phyloP scores from a whole-genome alignment of 371 early-diverging fungal species.

The Choanephora cucurbitarum region DNA sequence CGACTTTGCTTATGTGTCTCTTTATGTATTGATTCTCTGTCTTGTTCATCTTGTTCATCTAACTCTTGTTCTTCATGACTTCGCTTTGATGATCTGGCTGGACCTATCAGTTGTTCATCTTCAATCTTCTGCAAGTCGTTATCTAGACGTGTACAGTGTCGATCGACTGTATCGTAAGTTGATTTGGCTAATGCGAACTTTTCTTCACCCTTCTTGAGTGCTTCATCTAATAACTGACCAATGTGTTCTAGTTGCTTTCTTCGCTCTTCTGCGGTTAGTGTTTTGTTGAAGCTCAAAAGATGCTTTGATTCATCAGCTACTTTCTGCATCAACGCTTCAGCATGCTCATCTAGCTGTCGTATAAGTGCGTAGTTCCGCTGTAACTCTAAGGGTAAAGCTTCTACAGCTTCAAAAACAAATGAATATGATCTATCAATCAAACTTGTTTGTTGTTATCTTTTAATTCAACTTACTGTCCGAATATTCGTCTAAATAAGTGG shows the following conservation, averaged over 20 bases:
- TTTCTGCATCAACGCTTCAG: conserved; percentile 68
- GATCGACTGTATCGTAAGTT: conserved; percentile 93
- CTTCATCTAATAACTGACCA: conserved; percentile 62
- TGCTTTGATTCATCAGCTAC: conserved; percentile 47
- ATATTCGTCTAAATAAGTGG: conserved; percentile 22
- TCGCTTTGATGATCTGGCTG: conserved; percentile 40
- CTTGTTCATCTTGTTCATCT: background rate
- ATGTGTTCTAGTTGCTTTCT: conserved; percentile 61
- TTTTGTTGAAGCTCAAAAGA: background rate
- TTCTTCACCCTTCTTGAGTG: conserved; percentile 88
- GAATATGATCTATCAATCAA: background rate
- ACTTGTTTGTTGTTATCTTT: too few species aligned
- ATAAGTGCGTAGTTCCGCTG: conserved; percentile 90
- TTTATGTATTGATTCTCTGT: conserved; percentile 1
- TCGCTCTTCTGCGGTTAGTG: conserved; percentile 52
- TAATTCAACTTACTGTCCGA: conserved; percentile 29
- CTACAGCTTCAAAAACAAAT: conserved; percentile 61
- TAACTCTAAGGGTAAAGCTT: conserved; percentile 85
- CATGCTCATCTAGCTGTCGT: conserved; percentile 85
- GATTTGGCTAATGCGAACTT: conserved; percentile 90
- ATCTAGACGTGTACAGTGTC: conserved; percentile 88
- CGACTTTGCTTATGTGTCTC: background rate
- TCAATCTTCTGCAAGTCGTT: conserved; percentile 89
- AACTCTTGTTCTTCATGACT: conserved; percentile 2
- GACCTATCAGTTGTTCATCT: conserved; percentile 80